phyloP scores from a whole-genome alignment of 2,329 filamentous ascomycete species.

The Colletotrichum melonis region DNA sequence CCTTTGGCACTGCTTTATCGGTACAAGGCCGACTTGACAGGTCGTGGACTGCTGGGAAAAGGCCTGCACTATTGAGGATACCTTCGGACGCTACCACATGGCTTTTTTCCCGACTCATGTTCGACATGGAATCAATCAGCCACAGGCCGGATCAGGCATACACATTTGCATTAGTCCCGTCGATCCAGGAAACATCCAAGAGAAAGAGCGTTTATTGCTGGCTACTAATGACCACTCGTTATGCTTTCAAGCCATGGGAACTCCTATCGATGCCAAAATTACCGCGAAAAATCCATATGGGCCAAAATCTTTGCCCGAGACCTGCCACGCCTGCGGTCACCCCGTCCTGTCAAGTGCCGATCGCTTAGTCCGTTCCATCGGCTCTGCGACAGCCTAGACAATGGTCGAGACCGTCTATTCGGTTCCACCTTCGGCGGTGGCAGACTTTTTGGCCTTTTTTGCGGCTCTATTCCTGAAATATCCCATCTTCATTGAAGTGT shows the following conservation, averaged over 20 bases:
- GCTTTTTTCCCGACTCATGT: neutral
- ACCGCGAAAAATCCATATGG: neutral
- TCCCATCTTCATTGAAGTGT: neutral
- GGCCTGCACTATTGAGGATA: neutral
- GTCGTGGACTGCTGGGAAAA: neutral
- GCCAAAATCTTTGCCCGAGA: neutral
- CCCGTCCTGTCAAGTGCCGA: neutral
- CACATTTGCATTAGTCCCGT: neutral
- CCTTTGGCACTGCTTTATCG: neutral
- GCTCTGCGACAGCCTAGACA: neutral
- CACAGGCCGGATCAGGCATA: neutral
- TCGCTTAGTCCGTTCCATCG: neutral
- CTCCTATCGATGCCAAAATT: neutral
- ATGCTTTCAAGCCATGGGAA: neutral
- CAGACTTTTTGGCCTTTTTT: neutral
- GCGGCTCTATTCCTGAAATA: neutral
- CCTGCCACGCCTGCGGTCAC: neutral
- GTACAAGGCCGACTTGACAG: neutral
- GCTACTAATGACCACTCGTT: constrained; percentile 12
- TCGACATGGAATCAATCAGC: neutral
- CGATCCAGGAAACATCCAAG: neutral
- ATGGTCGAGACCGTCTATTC: neutral
- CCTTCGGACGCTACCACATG: neutral
- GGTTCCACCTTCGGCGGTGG: neutral
- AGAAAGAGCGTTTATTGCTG: neutral